Evolutionary conservation across 176 grass and related monocot genomes (phyloP).

Genomic region (Melocanna baccifera): DNA sequence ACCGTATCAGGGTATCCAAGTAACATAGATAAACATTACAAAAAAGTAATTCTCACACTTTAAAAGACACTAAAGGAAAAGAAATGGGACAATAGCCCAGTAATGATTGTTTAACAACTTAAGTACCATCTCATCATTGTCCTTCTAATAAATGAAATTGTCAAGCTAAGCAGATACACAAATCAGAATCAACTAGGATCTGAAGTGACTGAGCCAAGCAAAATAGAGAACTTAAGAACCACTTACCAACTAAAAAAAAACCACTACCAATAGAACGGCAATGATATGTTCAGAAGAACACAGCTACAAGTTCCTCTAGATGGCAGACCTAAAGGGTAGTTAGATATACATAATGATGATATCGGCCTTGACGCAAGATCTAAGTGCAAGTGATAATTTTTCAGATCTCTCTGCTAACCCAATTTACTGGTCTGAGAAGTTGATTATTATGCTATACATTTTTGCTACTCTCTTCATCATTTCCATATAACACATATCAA

Average conservation of each 20-base stretch:
- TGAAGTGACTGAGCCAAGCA: background rate
- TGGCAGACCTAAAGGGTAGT: background rate
- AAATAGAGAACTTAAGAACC: background rate
- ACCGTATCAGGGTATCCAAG: too few species aligned
- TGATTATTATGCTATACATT: background rate
- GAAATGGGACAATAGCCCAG: background rate
- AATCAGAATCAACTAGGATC: conserved; percentile 1
- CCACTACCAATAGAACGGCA: background rate
- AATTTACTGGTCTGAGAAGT: background rate
- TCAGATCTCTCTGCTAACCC: background rate
- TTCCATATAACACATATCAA: background rate
- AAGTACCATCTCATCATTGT: background rate
- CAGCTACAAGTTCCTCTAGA: background rate
- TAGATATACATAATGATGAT: background rate
- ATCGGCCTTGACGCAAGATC: background rate
- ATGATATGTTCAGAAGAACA: background rate
- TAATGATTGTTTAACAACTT: background rate
- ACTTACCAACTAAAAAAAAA: background rate
- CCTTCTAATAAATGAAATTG: background rate
- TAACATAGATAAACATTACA: background rate
- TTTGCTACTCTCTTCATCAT: background rate
- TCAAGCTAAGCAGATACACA: background rate
- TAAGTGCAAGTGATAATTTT: background rate
- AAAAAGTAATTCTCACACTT: conserved; percentile 4
- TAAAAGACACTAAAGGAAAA: background rate